Conservation (phyloP, 345 rosid genomes). For the Iberis pinnata region DNA sequence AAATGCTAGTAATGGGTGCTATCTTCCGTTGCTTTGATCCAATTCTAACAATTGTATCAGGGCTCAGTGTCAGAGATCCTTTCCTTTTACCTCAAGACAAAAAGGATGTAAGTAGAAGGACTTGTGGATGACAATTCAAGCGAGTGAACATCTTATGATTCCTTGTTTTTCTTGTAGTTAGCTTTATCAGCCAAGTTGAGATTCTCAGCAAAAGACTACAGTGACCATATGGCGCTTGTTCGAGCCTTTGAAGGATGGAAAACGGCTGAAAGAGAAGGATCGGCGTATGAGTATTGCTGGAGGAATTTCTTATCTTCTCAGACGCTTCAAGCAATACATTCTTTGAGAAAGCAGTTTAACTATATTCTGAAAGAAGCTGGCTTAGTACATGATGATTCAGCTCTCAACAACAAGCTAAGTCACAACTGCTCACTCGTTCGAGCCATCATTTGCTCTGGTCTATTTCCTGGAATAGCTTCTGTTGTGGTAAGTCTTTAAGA, state of each 20-base stretch:
- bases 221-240: slow-evolving; percentile 98
- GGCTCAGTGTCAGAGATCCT: slow-evolving; percentile 96
- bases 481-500: slow-evolving; percentile 78
- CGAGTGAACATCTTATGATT: slow-evolving; percentile 11
- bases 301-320: slow-evolving; percentile 92
- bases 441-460: slow-evolving; percentile 90
- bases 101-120: slow-evolving; percentile 61
- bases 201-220: slow-evolving; percentile 95
- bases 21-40: slow-evolving; percentile 94
- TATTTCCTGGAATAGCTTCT: slow-evolving; percentile 92
- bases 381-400: slow-evolving; percentile 54
- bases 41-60: slow-evolving; percentile 78
- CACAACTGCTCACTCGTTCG: slow-evolving; percentile 87
- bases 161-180: slow-evolving; percentile 39
- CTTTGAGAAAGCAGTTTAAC: slow-evolving; percentile 83
- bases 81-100: slow-evolving; percentile 97
- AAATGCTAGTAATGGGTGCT: slow-evolving; percentile 97
- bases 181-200: slow-evolving; percentile 94
- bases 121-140: neutral
- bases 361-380: slow-evolving; percentile 84
- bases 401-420: slow-evolving; percentile 67
- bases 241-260: slow-evolving; percentile 99
- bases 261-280: slow-evolving; percentile 92
- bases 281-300: slow-evolving; percentile 95
- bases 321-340: slow-evolving; percentile 93